Conservation (phyloP, 306 rosid species). For the Carpinus fangiana region DNA sequence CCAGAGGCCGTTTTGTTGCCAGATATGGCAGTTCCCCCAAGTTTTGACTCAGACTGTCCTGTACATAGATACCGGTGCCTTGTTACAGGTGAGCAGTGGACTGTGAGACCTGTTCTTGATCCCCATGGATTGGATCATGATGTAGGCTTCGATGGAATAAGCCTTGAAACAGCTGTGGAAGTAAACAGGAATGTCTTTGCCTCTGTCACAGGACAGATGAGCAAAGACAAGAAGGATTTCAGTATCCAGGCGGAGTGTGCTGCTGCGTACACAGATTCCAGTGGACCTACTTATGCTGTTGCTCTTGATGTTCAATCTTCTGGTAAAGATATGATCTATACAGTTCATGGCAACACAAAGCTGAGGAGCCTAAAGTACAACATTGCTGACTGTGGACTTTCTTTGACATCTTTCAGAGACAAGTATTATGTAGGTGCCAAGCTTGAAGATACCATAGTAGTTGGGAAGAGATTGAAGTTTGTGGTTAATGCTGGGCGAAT, state of each 20-base stretch:
- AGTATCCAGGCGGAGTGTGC: constrained; percentile 80
- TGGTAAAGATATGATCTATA: constrained; percentile 63
- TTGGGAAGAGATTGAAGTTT: constrained; percentile 84
- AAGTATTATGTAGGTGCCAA: constrained; percentile 75
- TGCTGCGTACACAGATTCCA: constrained; percentile 64
- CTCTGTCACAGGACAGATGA: constrained; percentile 75
- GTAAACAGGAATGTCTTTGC: constrained; percentile 54
- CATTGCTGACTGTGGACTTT: constrained; percentile 72
- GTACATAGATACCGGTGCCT: constrained; percentile 82
- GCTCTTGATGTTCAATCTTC: constrained; percentile 89
- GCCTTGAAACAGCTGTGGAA: constrained; percentile 66
- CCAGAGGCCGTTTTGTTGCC: constrained; percentile 73
- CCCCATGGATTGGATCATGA: constrained; percentile 98
- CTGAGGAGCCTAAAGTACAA: constrained; percentile 62
- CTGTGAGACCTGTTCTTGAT: constrained; percentile 92
- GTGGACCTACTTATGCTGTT: constrained; percentile 56
- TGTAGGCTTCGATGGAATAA: constrained; percentile 85
- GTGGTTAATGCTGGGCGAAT: constrained; percentile 65
- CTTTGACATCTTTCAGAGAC: constrained; percentile 71
- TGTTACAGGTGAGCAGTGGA: constrained; percentile 63
- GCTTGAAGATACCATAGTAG: constrained; percentile 73
- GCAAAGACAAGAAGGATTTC: constrained; percentile 73
- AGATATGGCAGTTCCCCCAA: constrained; percentile 80
- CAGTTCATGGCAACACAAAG: constrained; percentile 65
- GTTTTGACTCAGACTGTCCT: constrained; percentile 66